These are phyloP conservation scores for Yamadazyma dendronema DNA, from an alignment of 1,139 yeast genomes.

Conservation along the genomic window DNA sequence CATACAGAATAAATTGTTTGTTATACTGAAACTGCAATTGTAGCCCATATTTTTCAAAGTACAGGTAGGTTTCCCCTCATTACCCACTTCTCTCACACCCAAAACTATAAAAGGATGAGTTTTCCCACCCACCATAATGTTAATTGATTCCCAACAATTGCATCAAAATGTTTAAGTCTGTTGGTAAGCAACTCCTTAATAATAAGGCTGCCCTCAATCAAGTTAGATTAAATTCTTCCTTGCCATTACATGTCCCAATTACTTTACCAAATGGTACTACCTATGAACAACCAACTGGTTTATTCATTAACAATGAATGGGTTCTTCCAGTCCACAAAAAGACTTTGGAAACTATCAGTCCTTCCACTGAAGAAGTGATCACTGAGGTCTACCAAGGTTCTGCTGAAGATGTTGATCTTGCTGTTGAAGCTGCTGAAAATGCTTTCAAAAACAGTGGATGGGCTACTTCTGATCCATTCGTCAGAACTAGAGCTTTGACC, in stretches of 20 bases:
- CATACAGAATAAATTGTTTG: not conserved
- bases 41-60: not conserved
- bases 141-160: not conserved
- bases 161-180: constrained; percentile 10
- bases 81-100: not conserved
- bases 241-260: constrained; percentile 48
- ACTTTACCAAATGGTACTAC: constrained; percentile 61
- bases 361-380: constrained; percentile 66
- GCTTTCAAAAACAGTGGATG: constrained; percentile 53
- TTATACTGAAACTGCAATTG: not conserved
- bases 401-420: constrained; percentile 68
- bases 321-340: constrained; percentile 44
- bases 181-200: constrained; percentile 5
- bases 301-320: constrained; percentile 59
- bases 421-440: constrained; percentile 73
- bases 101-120: constrained; percentile 2
- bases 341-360: constrained; percentile 59
- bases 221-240: constrained; percentile 14
- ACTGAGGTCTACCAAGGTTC: constrained; percentile 68
- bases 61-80: constrained; percentile 1
- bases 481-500: constrained; percentile 51
- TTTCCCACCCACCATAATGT: not conserved
- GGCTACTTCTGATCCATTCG: constrained; percentile 40
- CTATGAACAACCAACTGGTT: constrained; percentile 66
- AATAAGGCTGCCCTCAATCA: constrained; percentile 6